These are phyloP conservation scores for Ogataea ramenticola DNA, from an alignment of 805 yeast genomes.

Conservation along the genomic window DNA sequence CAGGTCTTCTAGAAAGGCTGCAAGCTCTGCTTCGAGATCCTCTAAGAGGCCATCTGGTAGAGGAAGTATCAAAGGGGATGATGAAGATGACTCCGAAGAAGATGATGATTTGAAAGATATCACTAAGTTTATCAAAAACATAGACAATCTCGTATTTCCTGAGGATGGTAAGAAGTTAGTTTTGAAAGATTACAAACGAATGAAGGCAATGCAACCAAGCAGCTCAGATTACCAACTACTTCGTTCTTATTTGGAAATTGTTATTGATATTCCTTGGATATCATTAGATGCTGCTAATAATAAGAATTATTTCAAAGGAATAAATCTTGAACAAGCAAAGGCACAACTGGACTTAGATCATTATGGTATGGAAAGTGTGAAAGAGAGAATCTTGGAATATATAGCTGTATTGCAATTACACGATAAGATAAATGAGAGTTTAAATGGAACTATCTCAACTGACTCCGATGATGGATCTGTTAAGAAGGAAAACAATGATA, in stretches of 20 bases:
- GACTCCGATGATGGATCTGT: neutral
- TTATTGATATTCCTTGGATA: conserved; percentile 58
- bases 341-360: conserved; percentile 67
- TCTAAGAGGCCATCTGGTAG: conserved; percentile 5
- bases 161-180: conserved; percentile 35
- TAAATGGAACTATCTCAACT: neutral
- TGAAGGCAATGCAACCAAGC: conserved; percentile 47
- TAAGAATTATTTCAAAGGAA: conserved; percentile 19
- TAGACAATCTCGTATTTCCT: conserved; percentile 27
- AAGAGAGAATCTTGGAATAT: conserved; percentile 70
- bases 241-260: conserved; percentile 55
- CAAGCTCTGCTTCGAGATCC: neutral
- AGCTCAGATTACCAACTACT: conserved; percentile 60
- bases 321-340: conserved; percentile 47
- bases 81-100: conserved; percentile 28
- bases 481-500: neutral
- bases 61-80: conserved; percentile 5
- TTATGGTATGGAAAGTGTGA: conserved; percentile 67
- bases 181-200: conserved; percentile 45
- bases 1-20: conserved; percentile 2
- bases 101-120: conserved; percentile 32
- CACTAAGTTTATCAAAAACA: conserved; percentile 22
- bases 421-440: conserved; percentile 13
- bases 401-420: conserved; percentile 67
- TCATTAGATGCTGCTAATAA: conserved; percentile 19